Evolutionary conservation across 2,329 filamentous ascomycete genomes (phyloP).

Genomic region (Nemania diffusa): DNA sequence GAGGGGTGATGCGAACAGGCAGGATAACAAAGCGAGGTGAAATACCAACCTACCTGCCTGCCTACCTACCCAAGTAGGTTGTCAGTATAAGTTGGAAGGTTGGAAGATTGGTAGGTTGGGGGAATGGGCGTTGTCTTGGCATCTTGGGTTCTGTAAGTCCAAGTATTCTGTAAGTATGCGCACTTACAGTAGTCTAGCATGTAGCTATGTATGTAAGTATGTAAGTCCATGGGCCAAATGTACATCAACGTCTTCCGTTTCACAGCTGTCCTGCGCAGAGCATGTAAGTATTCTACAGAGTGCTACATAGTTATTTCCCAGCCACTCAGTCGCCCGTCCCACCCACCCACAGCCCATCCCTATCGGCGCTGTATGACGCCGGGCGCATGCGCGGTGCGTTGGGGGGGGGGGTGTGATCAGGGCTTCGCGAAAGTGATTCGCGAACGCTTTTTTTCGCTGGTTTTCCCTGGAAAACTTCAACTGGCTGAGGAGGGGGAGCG

Average conservation of each 20-base stretch:
- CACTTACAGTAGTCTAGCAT: no score
- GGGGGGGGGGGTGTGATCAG: conserved; percentile 36
- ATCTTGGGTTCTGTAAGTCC: neutral
- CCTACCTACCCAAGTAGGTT: neutral
- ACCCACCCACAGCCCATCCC: conserved; percentile 31
- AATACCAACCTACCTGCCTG: neutral
- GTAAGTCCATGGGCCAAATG: neutral
- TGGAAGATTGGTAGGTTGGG: neutral
- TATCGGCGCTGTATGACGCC: conserved; percentile 31
- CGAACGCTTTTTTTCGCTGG: conserved; percentile 28
- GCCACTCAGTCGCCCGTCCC: conserved; percentile 19
- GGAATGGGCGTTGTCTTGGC: conserved; percentile 12
- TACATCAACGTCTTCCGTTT: neutral
- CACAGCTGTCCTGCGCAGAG: no score
- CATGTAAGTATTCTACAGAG: no score
- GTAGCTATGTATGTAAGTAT: neutral
- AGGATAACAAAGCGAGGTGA: conserved; percentile 1
- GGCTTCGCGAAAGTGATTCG: conserved; percentile 31
- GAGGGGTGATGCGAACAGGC: conserved; percentile 2
- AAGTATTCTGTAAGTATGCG: no score
- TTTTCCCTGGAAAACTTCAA: conserved; percentile 17
- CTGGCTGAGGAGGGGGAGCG: conserved; percentile 2
- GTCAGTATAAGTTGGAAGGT: no score
- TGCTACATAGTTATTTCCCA: conserved; percentile 6
- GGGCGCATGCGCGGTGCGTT: conserved; percentile 22